Evolutionary conservation across 2,329 filamentous ascomycete genomes (phyloP), one percentile per base, ranked within the genome.

Genomic region (Penicillium sp.): DNA sequence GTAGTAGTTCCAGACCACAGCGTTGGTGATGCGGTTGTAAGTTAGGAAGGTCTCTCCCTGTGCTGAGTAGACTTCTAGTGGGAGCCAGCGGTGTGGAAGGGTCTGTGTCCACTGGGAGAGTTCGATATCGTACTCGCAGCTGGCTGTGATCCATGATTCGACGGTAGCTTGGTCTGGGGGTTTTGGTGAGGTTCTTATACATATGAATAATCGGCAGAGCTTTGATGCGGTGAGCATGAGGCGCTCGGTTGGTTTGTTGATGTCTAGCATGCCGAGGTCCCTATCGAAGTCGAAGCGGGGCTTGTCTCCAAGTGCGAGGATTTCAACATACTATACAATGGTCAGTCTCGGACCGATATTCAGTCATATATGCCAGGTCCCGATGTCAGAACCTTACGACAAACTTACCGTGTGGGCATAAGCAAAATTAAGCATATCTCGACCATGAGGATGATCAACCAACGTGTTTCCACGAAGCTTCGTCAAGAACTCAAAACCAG

Each of bases 371-470:
- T 17, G 29, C 2, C 29, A 17, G 19, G 19, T 25, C 5, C 19
- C 13, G 29, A 48, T 25, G 9, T 13, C 19, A 13, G 15, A 48
- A 6, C 7, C 19, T 23, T n/a, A 12, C n/a, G 10, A 5, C 2
- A n/a, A 23, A 64, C 70, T 45, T 61, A 75, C 73, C 59, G 68
- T 70, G 49, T 74, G 73, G 17, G 68, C 62, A 66, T 70, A 75
- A 21, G 73, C 73, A 61, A 72, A 75, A 35, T 66, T 69, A 44
- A 76, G 75, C 59, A 76, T 60, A 61, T 70, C 73, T 15, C 73
- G 66, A 29, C 73, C 73, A 42, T 66, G 67, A 25, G 66, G 64
- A 55, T 70, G 55, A 21, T 63, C 64, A 6, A 75, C 47, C 45
- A 73, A 70, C 17, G 61, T 58, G 44, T 68, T 61, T 3, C 73